phyloP scores from a whole-genome alignment of 257 asterid genomes.

The Schizonepeta tenuifolia region DNA sequence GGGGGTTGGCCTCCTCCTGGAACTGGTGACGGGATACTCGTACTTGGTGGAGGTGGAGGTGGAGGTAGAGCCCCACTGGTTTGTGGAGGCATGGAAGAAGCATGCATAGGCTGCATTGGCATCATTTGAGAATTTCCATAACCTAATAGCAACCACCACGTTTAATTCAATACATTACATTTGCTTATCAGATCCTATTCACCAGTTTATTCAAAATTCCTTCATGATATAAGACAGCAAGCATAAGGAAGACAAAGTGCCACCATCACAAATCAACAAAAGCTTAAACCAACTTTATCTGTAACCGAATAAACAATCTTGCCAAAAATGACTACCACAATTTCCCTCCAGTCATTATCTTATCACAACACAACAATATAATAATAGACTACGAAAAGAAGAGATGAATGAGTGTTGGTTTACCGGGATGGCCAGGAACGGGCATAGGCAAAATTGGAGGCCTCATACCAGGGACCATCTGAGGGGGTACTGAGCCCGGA shows the following conservation, averaged over 20 bases:
- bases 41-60: conserved; percentile 32
- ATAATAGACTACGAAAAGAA: background rate
- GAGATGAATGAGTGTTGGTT: background rate
- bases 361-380: background rate
- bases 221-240: background rate
- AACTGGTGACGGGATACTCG: conserved; percentile 33
- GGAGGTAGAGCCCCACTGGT: conserved; percentile 37
- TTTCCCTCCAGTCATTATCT: conserved; percentile 11
- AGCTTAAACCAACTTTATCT: background rate
- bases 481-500: conserved; percentile 49
- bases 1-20: conserved; percentile 47
- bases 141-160: conserved; percentile 37
- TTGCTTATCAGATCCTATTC: background rate
- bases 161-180: background rate
- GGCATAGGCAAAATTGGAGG: conserved; percentile 55
- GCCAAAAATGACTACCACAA: background rate
- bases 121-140: conserved; percentile 39
- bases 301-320: background rate
- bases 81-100: conserved; percentile 41
- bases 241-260: background rate
- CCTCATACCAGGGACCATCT: conserved; percentile 46
- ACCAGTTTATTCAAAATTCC: background rate
- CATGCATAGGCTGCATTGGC: conserved; percentile 45
- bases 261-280: conserved; percentile 4
- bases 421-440: conserved; percentile 37